Conservation (phyloP, 2,329 filamentous ascomycete species). For the Westerdykella aurantiaca region DNA sequence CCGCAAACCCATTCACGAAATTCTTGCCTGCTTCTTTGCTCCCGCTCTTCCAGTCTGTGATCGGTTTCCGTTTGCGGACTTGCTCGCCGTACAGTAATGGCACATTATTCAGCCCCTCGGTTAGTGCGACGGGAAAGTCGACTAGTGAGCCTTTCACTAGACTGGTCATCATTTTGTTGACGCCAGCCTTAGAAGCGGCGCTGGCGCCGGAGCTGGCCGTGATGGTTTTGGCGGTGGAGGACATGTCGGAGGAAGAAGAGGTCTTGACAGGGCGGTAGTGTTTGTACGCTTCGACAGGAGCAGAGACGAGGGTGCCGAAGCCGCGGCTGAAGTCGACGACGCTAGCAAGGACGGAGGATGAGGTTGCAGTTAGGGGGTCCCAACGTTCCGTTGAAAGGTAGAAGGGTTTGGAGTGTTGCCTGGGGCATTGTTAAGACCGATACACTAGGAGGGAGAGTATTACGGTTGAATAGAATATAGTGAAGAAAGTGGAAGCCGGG, state of each 20-base stretch:
- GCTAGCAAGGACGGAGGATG: slow-evolving; percentile 1
- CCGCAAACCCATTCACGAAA: neutral
- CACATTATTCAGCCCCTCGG: neutral
- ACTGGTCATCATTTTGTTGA: slow-evolving; percentile 3
- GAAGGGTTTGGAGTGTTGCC: no score
- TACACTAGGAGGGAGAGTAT: no score
- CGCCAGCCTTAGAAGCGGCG: slow-evolving; percentile 1
- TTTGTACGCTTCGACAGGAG: slow-evolving; percentile 2
- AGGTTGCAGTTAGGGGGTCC: slow-evolving; percentile 1
- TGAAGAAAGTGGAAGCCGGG: no score
- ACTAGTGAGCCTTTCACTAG: slow-evolving; percentile 2
- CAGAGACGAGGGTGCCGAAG: slow-evolving; percentile 1
- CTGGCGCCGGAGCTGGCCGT: neutral
- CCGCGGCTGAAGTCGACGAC: slow-evolving; percentile 1
- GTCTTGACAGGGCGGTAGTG: slow-evolving; percentile 1
- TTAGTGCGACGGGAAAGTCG: slow-evolving; percentile 3
- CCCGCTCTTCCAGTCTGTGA: slow-evolving; percentile 2
- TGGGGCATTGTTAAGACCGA: no score
- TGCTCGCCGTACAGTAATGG: slow-evolving; percentile 1
- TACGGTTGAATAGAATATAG: no score
- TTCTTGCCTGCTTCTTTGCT: slow-evolving; percentile 4
- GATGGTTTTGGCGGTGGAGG: slow-evolving; percentile 1
- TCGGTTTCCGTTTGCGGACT: slow-evolving; percentile 2
- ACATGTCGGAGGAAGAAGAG: slow-evolving; percentile 1
- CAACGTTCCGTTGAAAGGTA: no score